These are phyloP conservation scores for Cupressus sempervirens DNA, from an alignment of 75 land plant genomes.

Conservation along the genomic window DNA sequence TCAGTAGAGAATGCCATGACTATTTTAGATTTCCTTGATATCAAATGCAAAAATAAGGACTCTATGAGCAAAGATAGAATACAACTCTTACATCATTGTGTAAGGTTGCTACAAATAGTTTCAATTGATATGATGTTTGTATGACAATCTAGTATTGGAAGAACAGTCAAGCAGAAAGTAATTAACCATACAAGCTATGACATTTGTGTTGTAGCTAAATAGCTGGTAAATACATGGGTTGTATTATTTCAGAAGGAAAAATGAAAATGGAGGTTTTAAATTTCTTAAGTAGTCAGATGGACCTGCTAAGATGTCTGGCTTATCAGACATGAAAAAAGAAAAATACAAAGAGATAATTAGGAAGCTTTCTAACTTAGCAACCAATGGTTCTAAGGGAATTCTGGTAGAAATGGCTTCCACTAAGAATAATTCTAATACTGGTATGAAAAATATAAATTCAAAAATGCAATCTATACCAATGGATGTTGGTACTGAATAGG, in stretches of 20 bases:
- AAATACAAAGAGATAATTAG: conserved; percentile 41
- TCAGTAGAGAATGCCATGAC: conserved; percentile 71
- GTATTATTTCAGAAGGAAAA: conserved; percentile 93
- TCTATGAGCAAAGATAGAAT: conserved; percentile 98
- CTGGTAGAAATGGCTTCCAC: conserved; percentile 20
- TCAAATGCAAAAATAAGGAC: conserved; percentile 90
- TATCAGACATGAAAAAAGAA: conserved; percentile 33
- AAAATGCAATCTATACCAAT: conserved; percentile 17
- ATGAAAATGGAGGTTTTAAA: conserved; percentile 48
- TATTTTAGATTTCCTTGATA: conserved; percentile 81
- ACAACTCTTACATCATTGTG: conserved; percentile 97
- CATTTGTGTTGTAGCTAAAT: conserved; percentile 88
- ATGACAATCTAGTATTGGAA: conserved; percentile 91
- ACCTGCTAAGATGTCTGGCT: conserved; percentile 2
- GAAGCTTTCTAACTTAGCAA: conserved; percentile 27
- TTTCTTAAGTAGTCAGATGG: conserved; percentile 32
- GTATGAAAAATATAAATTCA: conserved; percentile 20
- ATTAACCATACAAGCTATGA: conserved; percentile 91
- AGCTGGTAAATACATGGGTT: conserved; percentile 88
- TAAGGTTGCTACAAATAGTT: conserved; percentile 83
- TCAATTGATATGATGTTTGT: conserved; percentile 84
- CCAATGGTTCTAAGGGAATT: conserved; percentile 27
- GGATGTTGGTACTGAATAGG: conserved; percentile 17
- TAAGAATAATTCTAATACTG: conserved; percentile 26
- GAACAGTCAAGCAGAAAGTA: conserved; percentile 89